These are phyloP conservation scores for Diaporthe sp. DNA, from an alignment of 2,329 filamentous ascomycete genomes.

Conservation along the genomic window DNA sequence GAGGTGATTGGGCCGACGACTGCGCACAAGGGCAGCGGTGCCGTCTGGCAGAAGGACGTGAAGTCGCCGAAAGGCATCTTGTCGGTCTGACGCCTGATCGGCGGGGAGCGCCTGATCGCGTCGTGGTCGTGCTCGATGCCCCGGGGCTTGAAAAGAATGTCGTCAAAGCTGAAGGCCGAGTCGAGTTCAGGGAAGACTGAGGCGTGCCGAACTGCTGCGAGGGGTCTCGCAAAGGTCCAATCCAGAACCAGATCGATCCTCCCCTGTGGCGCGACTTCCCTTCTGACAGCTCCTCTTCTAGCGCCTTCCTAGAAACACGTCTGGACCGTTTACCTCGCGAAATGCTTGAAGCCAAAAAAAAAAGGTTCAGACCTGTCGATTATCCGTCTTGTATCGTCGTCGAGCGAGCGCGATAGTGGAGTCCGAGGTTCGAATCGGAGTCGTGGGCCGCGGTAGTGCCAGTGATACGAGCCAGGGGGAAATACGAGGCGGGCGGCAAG, in stretches of 20 bases:
- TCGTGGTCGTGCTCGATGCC: neutral
- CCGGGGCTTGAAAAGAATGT: neutral
- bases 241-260: neutral
- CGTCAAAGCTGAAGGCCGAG: slow-evolving; percentile 14
- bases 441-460: neutral
- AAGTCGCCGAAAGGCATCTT: slow-evolving; percentile 95
- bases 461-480: slow-evolving; percentile 22
- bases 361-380: neutral
- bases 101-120: neutral
- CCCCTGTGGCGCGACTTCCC: neutral
- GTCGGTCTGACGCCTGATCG: slow-evolving; percentile 39
- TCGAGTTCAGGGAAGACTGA: neutral
- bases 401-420: slow-evolving; percentile 17
- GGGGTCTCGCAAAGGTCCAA: neutral
- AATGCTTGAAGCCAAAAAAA: slow-evolving; percentile 10
- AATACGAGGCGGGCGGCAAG: slow-evolving; percentile 34
- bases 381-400: neutral
- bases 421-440: neutral
- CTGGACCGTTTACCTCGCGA: neutral
- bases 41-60: slow-evolving; percentile 83
- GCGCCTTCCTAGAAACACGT: neutral
- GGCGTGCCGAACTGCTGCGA: neutral
- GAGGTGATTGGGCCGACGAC: slow-evolving; percentile 80
- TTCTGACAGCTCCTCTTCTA: neutral
- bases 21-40: slow-evolving; percentile 87